Conservation (phyloP, 1,284 basidiomycete genomes). For the Cryptococcus jaspeensis region DNA sequence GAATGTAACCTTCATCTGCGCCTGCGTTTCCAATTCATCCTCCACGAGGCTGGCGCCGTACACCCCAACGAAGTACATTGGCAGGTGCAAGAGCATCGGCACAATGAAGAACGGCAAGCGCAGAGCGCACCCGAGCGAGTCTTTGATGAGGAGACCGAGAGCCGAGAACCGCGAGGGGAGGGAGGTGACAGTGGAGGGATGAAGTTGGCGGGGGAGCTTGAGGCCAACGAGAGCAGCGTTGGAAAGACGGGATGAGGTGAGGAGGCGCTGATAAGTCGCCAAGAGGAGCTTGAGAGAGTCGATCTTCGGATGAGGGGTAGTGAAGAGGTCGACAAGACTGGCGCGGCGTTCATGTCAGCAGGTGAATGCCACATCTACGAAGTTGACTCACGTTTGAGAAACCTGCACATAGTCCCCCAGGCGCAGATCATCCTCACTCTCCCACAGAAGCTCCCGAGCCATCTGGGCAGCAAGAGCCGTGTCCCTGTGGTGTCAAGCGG, state of each 20-base stretch:
- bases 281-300: slow-evolving; percentile 65
- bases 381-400: slow-evolving; percentile 76
- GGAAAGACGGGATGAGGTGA: slow-evolving; percentile 74
- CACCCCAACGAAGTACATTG: slow-evolving; percentile 75
- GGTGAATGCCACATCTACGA: background rate
- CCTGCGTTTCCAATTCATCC: slow-evolving; percentile 81
- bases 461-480: slow-evolving; percentile 80
- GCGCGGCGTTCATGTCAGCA: background rate
- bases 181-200: slow-evolving; percentile 68
- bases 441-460: slow-evolving; percentile 87
- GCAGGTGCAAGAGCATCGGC: slow-evolving; percentile 76
- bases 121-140: slow-evolving; percentile 66
- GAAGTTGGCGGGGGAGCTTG: slow-evolving; percentile 64
- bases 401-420: slow-evolving; percentile 75
- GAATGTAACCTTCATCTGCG: slow-evolving; percentile 86
- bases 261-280: slow-evolving; percentile 80
- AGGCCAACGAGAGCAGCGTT: slow-evolving; percentile 77
- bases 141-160: slow-evolving; percentile 71
- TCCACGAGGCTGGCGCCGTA: slow-evolving; percentile 71
- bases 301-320: slow-evolving; percentile 59
- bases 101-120: slow-evolving; percentile 83
- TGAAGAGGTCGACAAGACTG: slow-evolving; percentile 81
- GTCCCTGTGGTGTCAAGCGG: slow-evolving; percentile 61
- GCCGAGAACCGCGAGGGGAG: slow-evolving; percentile 78
- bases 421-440: slow-evolving; percentile 67